Evolutionary conservation across 805 yeast genomes (phyloP), one percentile per base, ranked within the genome.

Genomic region (Wickerhamiella siamensis): DNA sequence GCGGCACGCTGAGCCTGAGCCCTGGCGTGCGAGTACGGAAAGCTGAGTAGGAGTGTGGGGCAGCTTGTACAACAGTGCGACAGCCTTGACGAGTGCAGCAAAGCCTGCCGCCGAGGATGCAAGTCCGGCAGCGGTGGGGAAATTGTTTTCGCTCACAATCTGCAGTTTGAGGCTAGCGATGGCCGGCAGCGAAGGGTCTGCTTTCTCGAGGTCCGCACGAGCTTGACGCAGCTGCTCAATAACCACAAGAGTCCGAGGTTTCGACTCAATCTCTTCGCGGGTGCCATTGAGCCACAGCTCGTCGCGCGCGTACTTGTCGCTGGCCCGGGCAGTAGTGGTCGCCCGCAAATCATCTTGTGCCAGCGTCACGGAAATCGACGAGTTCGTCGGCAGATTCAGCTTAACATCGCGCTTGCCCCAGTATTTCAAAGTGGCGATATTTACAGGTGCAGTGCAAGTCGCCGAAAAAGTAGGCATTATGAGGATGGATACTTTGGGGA

Each of bases 101-200:
- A 86, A 88, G 0, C 99, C 99, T 8, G 98, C 97, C 12, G 98
- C 98, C 4, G 94, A 81, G 1, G 95, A 84, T 0, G 98, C 98
- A 52, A 91, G 71, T 2, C 98, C 98, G 4, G 98, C 98, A 26
- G 98, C 98, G 20, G 99, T 91, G 40, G 99, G 99, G 70, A 91
- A 91, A 64, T 91, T 91, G 67, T 91, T 91, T 58, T 84, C 94
- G 21, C 93, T 78, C 12, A 83, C 94, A 51, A 91, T 81, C 53
- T 78, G 83, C 43, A 91, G 67, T 40, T 71, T 69, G 72, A 72
- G 75, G 31, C 45, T 47, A 39, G 51, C 44, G 31, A 66, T 53
- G 66, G 69, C 33, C 17, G 87, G 83, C 48, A 79, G 62, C 1
- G 64, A 46, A 0, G 68, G 31, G 55, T 83, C 74, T n/a, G 52